Base-by-base conservation (phyloP, 805 yeast species). In the Candida succiphila region DNA sequence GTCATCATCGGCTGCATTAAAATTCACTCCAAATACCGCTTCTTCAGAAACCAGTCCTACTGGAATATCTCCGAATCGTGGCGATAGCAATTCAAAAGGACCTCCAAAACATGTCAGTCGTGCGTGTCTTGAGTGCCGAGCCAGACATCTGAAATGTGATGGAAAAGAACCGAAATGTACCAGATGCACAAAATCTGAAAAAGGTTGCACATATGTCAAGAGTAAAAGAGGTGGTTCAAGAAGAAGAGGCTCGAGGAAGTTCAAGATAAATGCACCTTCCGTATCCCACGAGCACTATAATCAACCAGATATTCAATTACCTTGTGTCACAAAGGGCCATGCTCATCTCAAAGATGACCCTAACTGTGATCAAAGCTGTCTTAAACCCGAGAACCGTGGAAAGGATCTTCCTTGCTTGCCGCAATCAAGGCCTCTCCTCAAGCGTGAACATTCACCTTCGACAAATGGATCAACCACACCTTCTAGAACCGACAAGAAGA, bases 211-310 rank as follows among this genome's bases (percentile, higher is more conserved):
- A 1, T 70, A 67, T 41, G 75, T 70, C 4, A 67, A 65, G 43
- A 65, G 73, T 38, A 62, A 68, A 27, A 49, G 77, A 39, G 77
- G 77, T 26, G 77, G 77, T 1, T 63, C 74, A 6, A 49, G 77
- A 29, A 66, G 57, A 40, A 70, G 64, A 42, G 75, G 75, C 13
- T 63, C 63, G 17, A 45, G 39, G 56, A 45, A 31, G 44, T 39
- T 27, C 31, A 40, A 29, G 25, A 15, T 33, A 16, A 31, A 39
- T 19, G 28, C 7, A 17, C 13, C 17, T n/a, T 33, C 31, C 17
- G 34, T 33, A 22, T 35, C 35, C 32, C n/a, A 13, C 14, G 24
- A 16, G 7, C n/a, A n/a, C n/a, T n/a, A n/a, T n/a, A n/a, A n/a
- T n/a, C n/a, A n/a, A n/a, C n/a, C n/a, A n/a, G 32, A 24, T 14